Percentiles rank a stretch among this genome's conserved stretches.
Evolutionary conservation across 1,284 basidiomycete genomes (phyloP).

Genomic region (Apiotrichum gracile): DNA sequence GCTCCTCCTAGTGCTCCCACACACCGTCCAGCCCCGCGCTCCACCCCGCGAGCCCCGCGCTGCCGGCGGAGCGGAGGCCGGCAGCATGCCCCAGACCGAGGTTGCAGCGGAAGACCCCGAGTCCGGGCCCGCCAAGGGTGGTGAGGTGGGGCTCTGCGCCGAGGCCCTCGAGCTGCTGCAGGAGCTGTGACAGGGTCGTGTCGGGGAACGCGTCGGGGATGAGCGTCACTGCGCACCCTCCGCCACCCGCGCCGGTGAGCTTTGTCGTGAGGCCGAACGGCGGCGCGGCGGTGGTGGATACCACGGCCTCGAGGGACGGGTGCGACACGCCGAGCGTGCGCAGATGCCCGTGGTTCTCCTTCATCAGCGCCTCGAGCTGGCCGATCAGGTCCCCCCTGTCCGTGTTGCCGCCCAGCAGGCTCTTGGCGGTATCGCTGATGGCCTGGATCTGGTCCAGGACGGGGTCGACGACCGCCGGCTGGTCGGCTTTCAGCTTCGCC

Average conservation of each 20-base stretch:
- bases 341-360: slow-evolving; percentile 83
- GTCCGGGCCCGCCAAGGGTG: slow-evolving; percentile 83
- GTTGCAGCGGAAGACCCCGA: slow-evolving; percentile 58
- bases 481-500: slow-evolving; percentile 49
- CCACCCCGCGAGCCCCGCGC: slow-evolving; percentile 5
- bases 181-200: slow-evolving; percentile 56
- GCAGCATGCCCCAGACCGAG: background rate
- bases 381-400: slow-evolving; percentile 55
- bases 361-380: slow-evolving; percentile 57
- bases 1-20: slow-evolving; percentile 9
- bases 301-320: slow-evolving; percentile 76
- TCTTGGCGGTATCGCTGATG: slow-evolving; percentile 72
- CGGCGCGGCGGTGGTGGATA: slow-evolving; percentile 58
- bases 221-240: slow-evolving; percentile 93
- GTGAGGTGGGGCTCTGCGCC: slow-evolving; percentile 85
- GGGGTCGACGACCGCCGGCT: slow-evolving; percentile 69
- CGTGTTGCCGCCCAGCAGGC: slow-evolving; percentile 61
- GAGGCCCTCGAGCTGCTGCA: slow-evolving; percentile 56
- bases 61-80: slow-evolving; percentile 5
- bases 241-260: slow-evolving; percentile 96
- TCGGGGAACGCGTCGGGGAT: slow-evolving; percentile 78
- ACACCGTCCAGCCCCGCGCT: slow-evolving; percentile 6
- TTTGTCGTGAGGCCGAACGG: slow-evolving; percentile 83
- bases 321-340: slow-evolving; percentile 90
- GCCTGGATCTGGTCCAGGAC: slow-evolving; percentile 71